phyloP scores from a whole-genome alignment of 805 yeast genomes.

The Alloascoidea hylecoeti region DNA sequence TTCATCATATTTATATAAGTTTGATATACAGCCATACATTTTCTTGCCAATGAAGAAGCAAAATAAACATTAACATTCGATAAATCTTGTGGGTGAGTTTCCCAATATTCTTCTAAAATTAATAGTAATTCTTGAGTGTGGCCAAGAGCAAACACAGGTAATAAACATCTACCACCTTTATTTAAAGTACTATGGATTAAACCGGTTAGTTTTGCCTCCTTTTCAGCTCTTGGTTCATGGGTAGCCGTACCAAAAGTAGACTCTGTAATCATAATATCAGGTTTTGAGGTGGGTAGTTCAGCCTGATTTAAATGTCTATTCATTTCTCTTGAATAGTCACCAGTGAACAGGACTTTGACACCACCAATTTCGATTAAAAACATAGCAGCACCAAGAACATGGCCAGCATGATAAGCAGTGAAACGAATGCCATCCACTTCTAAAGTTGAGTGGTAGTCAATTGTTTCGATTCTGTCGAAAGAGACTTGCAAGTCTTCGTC shows the following conservation, averaged over 20 bases:
- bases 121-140: slow-evolving; percentile 89
- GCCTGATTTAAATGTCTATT: slow-evolving; percentile 93
- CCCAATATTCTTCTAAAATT: slow-evolving; percentile 93
- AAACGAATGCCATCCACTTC: slow-evolving; percentile 91
- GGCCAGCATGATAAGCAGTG: slow-evolving; percentile 99
- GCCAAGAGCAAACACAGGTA: slow-evolving; percentile 95
- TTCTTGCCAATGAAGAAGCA: slow-evolving; percentile 87
- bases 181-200: slow-evolving; percentile 70
- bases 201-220: slow-evolving; percentile 70
- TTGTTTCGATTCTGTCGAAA: slow-evolving; percentile 82
- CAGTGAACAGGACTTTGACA: slow-evolving; percentile 76
- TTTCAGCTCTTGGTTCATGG: slow-evolving; percentile 78
- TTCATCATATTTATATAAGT: slow-evolving; percentile 97
- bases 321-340: slow-evolving; percentile 93
- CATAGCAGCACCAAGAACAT: slow-evolving; percentile 98
- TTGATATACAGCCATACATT: slow-evolving; percentile 95
- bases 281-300: slow-evolving; percentile 70
- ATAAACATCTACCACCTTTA: slow-evolving; percentile 81
- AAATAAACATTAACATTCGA: slow-evolving; percentile 75
- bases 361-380: slow-evolving; percentile 92
- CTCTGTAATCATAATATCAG: slow-evolving; percentile 86
- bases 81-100: slow-evolving; percentile 63
- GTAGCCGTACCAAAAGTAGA: slow-evolving; percentile 97
- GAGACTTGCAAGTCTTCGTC: slow-evolving; percentile 85
- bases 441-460: slow-evolving; percentile 90